Evolutionary conservation across 148 eudicot genomes (phyloP).

Genomic region (Mesembryanthemum crystallinum): DNA sequence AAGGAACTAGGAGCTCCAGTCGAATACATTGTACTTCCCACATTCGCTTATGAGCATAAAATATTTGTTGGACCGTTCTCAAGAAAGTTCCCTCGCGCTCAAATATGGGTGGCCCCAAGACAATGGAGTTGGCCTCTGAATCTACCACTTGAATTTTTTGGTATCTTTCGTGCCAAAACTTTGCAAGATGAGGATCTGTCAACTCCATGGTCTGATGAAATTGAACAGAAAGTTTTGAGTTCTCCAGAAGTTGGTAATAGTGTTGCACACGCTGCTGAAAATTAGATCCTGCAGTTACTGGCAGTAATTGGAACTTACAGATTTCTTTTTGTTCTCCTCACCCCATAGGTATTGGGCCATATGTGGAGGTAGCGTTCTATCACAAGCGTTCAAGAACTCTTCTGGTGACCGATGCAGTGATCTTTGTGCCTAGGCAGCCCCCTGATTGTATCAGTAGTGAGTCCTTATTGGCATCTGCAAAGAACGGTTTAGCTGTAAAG

Average conservation of each 20-base stretch:
- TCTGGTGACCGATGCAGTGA: conserved; percentile 95
- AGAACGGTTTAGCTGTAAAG: conserved; percentile 94
- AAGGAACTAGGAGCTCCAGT: conserved; percentile 93
- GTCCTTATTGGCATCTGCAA: conserved; percentile 80
- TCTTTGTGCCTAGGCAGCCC: conserved; percentile 86
- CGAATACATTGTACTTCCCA: conserved; percentile 84
- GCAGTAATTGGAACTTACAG: not conserved
- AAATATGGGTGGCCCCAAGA: conserved; percentile 96
- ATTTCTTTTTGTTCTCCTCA: not conserved
- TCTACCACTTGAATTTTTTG: conserved; percentile 90
- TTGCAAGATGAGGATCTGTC: conserved; percentile 75
- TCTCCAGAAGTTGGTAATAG: conserved; percentile 96
- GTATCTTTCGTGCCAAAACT: conserved; percentile 83
- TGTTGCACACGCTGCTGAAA: not conserved
- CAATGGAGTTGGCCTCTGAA: conserved; percentile 99
- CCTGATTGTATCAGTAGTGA: conserved; percentile 78
- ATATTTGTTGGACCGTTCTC: conserved; percentile 98
- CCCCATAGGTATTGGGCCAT: conserved; percentile 84
- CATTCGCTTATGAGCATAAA: conserved; percentile 98
- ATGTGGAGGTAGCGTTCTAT: conserved; percentile 97
- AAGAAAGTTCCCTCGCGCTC: conserved; percentile 88
- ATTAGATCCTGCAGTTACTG: not conserved
- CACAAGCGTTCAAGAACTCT: conserved; percentile 86
- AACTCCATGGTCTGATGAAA: conserved; percentile 92
- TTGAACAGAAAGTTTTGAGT: conserved; percentile 92